Percentiles rank a stretch among this genome's conserved stretches.
Evolutionary conservation across 169 alveolate genomes (phyloP).

Genomic region (Plasmodium knowlesi): DNA sequence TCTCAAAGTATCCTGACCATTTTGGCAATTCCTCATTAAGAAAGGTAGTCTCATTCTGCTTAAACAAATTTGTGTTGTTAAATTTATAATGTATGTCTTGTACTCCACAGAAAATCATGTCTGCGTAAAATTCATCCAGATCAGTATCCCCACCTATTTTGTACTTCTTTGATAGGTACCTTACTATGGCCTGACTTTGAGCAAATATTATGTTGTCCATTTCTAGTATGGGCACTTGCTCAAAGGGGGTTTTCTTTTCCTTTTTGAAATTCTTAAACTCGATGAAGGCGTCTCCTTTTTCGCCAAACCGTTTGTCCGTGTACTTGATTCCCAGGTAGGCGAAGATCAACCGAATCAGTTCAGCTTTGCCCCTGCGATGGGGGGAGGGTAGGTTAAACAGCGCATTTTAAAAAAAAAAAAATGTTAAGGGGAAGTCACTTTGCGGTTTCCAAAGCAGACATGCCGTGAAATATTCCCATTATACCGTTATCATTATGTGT

Average conservation of each 20-base stretch:
- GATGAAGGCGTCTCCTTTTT: slow-evolving; percentile 60
- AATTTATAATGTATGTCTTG: slow-evolving; percentile 72
- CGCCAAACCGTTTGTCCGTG: slow-evolving; percentile 64
- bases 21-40: slow-evolving; percentile 67
- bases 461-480: not conserved
- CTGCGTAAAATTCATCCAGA: slow-evolving; percentile 63
- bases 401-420: too few species aligned
- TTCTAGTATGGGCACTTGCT: slow-evolving; percentile 64
- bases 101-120: slow-evolving; percentile 72
- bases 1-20: slow-evolving; percentile 70
- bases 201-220: slow-evolving; percentile 41
- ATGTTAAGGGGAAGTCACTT: not conserved
- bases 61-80: slow-evolving; percentile 65
- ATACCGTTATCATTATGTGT: not conserved
- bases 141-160: slow-evolving; percentile 54
- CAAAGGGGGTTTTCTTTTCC: slow-evolving; percentile 62
- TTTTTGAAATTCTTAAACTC: slow-evolving; percentile 65
- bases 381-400: not conserved
- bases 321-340: slow-evolving; percentile 48
- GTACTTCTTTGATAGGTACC: slow-evolving; percentile 63
- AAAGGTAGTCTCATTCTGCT: slow-evolving; percentile 71
- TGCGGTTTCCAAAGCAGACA: not conserved
- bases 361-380: slow-evolving; percentile 60
- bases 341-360: slow-evolving; percentile 46
- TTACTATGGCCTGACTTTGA: slow-evolving; percentile 66